Percentiles rank a stretch among this genome's conserved stretches.
phyloP scores from a whole-genome alignment of 2,329 filamentous ascomycete genomes.

The Claviceps pusilla region DNA sequence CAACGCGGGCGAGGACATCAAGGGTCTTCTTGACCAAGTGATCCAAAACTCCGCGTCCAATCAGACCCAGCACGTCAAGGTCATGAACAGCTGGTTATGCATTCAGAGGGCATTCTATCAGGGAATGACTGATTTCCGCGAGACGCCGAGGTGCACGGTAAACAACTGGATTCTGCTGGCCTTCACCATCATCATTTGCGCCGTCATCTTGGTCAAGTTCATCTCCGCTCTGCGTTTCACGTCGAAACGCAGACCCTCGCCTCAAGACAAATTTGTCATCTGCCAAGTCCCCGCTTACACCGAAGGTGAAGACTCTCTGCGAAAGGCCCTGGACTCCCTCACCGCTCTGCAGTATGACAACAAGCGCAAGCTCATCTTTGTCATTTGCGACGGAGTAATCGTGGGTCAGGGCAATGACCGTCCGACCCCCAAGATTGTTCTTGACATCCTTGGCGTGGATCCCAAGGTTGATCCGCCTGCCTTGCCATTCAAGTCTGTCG shows the following conservation, averaged over 20 bases:
- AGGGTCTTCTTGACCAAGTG: slow-evolving; percentile 43
- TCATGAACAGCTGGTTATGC: slow-evolving; percentile 60
- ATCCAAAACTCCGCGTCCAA: slow-evolving; percentile 35
- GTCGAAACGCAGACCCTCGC: slow-evolving; percentile 72
- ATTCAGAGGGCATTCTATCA: slow-evolving; percentile 71
- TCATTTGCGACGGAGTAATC: slow-evolving; percentile 95
- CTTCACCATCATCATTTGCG: slow-evolving; percentile 71
- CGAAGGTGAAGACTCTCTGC: slow-evolving; percentile 86
- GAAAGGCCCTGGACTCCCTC: slow-evolving; percentile 85
- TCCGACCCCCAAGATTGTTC: slow-evolving; percentile 90
- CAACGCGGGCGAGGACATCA: slow-evolving; percentile 70
- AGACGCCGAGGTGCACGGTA: slow-evolving; percentile 59
- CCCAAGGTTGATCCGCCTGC: slow-evolving; percentile 92
- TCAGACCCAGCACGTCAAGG: slow-evolving; percentile 30
- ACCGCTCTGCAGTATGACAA: slow-evolving; percentile 95
- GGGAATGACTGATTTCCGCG: slow-evolving; percentile 73
- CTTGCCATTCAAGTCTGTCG: slow-evolving; percentile 85
- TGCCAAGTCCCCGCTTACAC: slow-evolving; percentile 97
- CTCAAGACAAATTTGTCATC: slow-evolving; percentile 97
- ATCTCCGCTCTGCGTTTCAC: slow-evolving; percentile 84
- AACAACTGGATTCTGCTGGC: slow-evolving; percentile 84
- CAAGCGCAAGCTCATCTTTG: slow-evolving; percentile 90
- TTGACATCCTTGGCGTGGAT: slow-evolving; percentile 93
- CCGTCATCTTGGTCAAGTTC: slow-evolving; percentile 77
- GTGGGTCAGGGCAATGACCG: slow-evolving; percentile 91